Conservation (phyloP, 805 yeast species). For the Candida awuae region DNA sequence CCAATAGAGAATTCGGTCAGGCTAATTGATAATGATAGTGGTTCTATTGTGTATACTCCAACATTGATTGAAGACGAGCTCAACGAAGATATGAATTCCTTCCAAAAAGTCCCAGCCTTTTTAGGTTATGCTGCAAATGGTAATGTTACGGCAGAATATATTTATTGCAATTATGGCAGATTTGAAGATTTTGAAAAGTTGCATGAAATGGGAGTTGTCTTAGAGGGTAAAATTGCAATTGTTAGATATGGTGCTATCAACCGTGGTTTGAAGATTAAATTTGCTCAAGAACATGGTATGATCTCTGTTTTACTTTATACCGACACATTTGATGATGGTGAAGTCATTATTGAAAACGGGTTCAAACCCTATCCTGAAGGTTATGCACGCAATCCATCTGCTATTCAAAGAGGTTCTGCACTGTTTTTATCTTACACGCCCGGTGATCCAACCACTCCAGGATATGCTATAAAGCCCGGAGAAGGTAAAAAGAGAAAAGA, state of each 20-base stretch:
- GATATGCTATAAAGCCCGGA: constrained; percentile 52
- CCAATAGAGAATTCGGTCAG: constrained; percentile 49
- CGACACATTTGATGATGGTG: constrained; percentile 62
- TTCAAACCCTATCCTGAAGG: constrained; percentile 64
- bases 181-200: constrained; percentile 49
- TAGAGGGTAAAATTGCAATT: constrained; percentile 54
- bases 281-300: constrained; percentile 68
- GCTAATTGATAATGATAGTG: constrained; percentile 29
- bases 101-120: constrained; percentile 56
- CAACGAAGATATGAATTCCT: constrained; percentile 42
- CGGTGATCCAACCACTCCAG: constrained; percentile 78
- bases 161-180: constrained; percentile 66
- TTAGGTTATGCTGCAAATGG: constrained; percentile 73
- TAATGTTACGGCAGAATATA: constrained; percentile 56
- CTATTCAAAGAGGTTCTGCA: constrained; percentile 72
- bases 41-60: constrained; percentile 40
- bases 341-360: constrained; percentile 46
- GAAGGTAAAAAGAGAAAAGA: constrained; percentile 41
- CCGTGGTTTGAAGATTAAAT: constrained; percentile 69
- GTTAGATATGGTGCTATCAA: constrained; percentile 59
- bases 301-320: constrained; percentile 58
- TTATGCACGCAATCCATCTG: constrained; percentile 67
- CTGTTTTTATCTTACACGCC: constrained; percentile 53
- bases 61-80: constrained; percentile 43
- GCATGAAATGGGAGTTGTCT: constrained; percentile 37